Base-by-base conservation (phyloP, 176 grass and related monocot species). In the Bromus sterilis region DNA sequence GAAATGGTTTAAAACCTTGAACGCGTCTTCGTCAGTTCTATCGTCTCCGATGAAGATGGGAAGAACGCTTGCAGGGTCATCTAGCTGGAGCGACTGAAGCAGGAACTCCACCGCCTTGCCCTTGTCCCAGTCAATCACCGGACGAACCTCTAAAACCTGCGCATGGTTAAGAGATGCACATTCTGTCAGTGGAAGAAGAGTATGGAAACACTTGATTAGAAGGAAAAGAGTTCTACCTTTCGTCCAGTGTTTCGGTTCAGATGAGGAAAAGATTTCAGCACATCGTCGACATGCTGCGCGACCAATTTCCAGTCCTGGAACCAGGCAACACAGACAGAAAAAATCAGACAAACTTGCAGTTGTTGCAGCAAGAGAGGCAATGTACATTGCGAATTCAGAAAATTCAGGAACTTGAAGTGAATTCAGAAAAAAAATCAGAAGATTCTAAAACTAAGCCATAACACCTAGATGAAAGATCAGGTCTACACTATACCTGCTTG, bases 81-180 rank as follows among this genome's bases (percentile, higher is more conserved):
- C 84, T 35, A 89, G 30, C 23, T 42, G 77, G 3, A 91, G 89
- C 8, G 86, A 89, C 35, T 85, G 80, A 3, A 94, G 89, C 70
- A 94, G 71, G 66, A 89, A 94, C 66, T 94, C 86, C 43, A 94
- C 89, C 11, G 92, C 92, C 56, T 91, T 91, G n/a, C 92, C 92
- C 66, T 94, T 94, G 77, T 94, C 66, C 86, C 89, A 94, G 48
- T 94, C 72, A 11, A 91, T 89, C 73, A 89, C 21, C 39, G 92
- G 89, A 87, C 89, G 86, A 65, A 94, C 39, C 59, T 94, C 92
- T 89, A 94, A 89, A 91, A 94, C 89, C 92, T 91, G 36, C 35
- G 72, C 15, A 79, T 28, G 68, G 40, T 46, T 6, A 51, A 2
- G 44, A 9, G 31, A 56, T 40, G 59, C 21, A 63, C 13, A 39